A percentile compares a stretch with the other conserved stretches of the same genome.
These are phyloP conservation scores for Daedaleopsis sinensis DNA, from an alignment of 768 basidiomycete genomes.

Conservation along the genomic window DNA sequence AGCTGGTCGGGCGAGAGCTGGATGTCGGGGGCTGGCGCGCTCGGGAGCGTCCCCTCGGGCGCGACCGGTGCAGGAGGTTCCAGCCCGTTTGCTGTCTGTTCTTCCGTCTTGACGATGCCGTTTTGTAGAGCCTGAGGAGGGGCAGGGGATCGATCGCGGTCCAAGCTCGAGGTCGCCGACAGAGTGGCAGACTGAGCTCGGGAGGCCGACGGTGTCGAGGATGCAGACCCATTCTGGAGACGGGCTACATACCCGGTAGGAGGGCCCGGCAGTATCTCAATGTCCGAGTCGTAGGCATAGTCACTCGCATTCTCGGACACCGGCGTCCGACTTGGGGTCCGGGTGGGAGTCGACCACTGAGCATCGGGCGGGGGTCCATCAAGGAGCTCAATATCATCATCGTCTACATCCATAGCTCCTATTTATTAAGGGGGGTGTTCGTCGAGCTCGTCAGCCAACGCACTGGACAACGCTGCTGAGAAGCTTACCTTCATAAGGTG, in stretches of 20 bases:
- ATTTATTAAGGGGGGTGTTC: too few species aligned
- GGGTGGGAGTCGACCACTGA: not conserved
- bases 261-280: not conserved
- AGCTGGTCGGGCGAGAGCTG: slow-evolving; percentile 56
- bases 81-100: too few species aligned
- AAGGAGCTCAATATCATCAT: not conserved
- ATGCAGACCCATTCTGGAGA: not conserved
- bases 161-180: too few species aligned
- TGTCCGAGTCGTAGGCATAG: not conserved
- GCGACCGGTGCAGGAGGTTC: not conserved
- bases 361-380: not conserved
- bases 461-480: too few species aligned
- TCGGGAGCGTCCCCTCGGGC: slow-evolving; percentile 4
- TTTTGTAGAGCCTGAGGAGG: not conserved
- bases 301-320: not conserved
- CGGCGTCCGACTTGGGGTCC: not conserved
- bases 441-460: too few species aligned
- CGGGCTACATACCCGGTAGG: not conserved
- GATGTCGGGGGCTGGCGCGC: slow-evolving; percentile 37
- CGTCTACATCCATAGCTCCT: slow-evolving; percentile 7
- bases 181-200: too few species aligned
- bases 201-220: not conserved
- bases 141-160: not conserved
- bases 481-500: too few species aligned
- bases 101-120: too few species aligned